Evolutionary conservation across 169 alveolate genomes (phyloP).

Genomic region (Eimeria acervulina): DNA sequence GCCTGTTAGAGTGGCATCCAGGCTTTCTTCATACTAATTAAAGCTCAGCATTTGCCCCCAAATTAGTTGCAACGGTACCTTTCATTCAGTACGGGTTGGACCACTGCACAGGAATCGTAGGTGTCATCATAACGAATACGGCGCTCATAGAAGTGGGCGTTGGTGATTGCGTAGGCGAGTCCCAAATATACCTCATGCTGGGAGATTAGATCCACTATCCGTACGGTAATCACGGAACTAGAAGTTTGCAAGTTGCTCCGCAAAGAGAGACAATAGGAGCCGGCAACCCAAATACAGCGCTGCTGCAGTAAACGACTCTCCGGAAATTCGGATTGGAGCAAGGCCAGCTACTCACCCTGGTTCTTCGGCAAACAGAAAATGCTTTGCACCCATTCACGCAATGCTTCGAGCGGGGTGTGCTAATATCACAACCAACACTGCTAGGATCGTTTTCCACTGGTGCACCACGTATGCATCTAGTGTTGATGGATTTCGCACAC

Average conservation of each 20-base stretch:
- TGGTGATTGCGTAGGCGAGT: not conserved
- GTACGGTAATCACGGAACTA: not conserved
- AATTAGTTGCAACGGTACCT: not conserved
- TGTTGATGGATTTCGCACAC: not conserved
- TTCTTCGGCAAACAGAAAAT: not conserved
- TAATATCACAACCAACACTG: too few relatives aligned
- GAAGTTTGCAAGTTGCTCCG: not conserved
- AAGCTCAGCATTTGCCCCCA: not conserved
- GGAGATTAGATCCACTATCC: too few relatives aligned
- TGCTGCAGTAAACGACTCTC: not conserved
- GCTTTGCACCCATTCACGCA: too few relatives aligned
- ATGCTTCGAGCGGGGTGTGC: too few relatives aligned
- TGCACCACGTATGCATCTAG: too few relatives aligned
- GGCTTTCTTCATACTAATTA: not conserved
- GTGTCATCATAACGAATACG: not conserved
- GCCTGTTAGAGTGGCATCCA: not conserved
- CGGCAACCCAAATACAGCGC: not conserved
- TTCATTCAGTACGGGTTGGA: not conserved
- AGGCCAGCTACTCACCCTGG: not conserved
- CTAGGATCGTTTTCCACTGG: too few relatives aligned
- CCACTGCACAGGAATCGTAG: not conserved
- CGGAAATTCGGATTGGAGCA: not conserved
- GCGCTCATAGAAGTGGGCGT: not conserved
- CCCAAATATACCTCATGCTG: not conserved
- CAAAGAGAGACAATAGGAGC: not conserved